Percentiles rank a stretch among this genome's conserved stretches.
These are phyloP conservation scores for Globomyces pollinis-pini DNA, from an alignment of 192 early-diverging fungal species.

Conservation along the genomic window DNA sequence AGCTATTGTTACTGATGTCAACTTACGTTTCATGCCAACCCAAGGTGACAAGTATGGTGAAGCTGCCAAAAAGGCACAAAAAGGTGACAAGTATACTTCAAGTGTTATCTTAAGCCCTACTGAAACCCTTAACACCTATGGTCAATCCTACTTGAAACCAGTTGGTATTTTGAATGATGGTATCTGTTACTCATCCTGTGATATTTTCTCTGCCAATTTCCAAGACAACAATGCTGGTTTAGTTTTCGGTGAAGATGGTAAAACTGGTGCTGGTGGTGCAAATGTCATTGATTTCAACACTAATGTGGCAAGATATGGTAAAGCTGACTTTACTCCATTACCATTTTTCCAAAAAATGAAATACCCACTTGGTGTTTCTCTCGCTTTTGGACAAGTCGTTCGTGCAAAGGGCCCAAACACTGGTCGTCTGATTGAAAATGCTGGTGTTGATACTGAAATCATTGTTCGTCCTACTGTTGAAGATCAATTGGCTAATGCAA, in stretches of 20 bases:
- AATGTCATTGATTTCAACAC: no score
- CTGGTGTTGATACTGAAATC: constrained; percentile 1
- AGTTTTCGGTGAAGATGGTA: constrained; percentile 22
- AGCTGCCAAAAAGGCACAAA: no score
- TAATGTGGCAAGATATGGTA: not conserved
- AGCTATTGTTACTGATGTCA: constrained; percentile 5
- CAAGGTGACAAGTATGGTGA: no score
- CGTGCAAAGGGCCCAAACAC: not conserved
- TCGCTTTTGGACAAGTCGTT: not conserved
- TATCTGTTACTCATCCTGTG: constrained; percentile 8
- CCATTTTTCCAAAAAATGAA: no score
- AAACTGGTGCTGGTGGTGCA: constrained; percentile 26
- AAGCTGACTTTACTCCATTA: not conserved
- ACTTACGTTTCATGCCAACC: not conserved
- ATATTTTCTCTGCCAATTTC: constrained; percentile 15
- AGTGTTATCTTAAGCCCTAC: no score
- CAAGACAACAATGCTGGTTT: constrained; percentile 16
- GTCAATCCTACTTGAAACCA: constrained; percentile 19
- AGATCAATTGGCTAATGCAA: not conserved
- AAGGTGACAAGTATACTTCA: no score
- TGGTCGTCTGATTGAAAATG: constrained; percentile 7
- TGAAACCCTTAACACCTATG: no score
- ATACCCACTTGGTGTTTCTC: no score
- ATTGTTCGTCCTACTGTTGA: constrained; percentile 4
- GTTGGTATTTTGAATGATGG: constrained; percentile 13